Evolutionary conservation across 768 basidiomycete species (phyloP), one percentile per base, ranked within the genome.

Genomic region (Kwoniella sp.): DNA sequence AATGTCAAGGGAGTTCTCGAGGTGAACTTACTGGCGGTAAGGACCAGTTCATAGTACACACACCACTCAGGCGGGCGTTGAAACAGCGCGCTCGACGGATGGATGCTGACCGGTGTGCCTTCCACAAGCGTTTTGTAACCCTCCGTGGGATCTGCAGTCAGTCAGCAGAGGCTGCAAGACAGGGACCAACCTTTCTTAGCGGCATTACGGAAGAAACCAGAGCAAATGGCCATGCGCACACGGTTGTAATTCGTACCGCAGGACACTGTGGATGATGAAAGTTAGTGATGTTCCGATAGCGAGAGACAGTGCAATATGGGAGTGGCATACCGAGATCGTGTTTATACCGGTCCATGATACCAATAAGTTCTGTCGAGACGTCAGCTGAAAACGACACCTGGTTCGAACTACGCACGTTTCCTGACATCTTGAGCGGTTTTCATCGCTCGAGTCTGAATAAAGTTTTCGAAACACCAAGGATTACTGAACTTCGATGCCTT

Each of bases 301-400:
- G 11, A 8, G 25, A 34, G 28, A 43, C n/a, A n/a, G n/a, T n/a
- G n/a, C n/a, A n/a, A n/a, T n/a, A n/a, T n/a, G n/a, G n/a, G n/a
- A n/a, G n/a, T 23, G 38, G n/a, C 51, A 28, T 33, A 60, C 59
- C 59, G 54, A 99, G 88, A 63, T 98, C 95, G 73, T 98, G 95
- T 73, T 96, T 98, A 75, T 98, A 96, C 83, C 95, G 80, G 73
- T 99, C 95, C 95, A 99, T 98, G 73, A 99, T 98, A 56, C 95
- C 95, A 34, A 98, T 79, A 47, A 99, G 76, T 76, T 99, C 67
- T 69, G 42, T 14, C n/a, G 12, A 23, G 12, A 41, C 19, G 27
- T 59, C 52, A 64, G 59, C 37, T 0, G 25, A 6, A 20, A 7
- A 10, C 8, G 19, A 29, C 17, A 29, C 20, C 28, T 39, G 25